Conservation (phyloP, 1,284 basidiomycete genomes). For the Prillingera fragicola region DNA sequence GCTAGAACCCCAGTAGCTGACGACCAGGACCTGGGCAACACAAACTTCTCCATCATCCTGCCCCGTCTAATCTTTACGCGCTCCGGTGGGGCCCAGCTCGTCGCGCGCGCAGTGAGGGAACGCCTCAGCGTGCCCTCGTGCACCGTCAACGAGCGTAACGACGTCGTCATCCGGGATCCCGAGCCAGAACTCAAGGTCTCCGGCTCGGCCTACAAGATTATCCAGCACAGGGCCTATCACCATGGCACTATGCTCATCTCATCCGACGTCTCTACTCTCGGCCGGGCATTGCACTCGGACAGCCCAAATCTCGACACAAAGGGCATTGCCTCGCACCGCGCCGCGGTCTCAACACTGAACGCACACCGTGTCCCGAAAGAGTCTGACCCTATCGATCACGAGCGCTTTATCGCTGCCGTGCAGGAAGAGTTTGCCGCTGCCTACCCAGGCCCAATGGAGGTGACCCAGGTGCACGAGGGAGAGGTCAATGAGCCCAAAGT, state of each 20-base stretch:
- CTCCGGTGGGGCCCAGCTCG: conserved; percentile 67
- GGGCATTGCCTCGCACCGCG: conserved; percentile 80
- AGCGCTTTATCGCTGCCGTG: conserved; percentile 67
- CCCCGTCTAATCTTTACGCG: conserved; percentile 76
- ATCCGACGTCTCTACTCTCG: conserved; percentile 64
- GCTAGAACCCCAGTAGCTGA: conserved; percentile 1
- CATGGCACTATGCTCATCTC: conserved; percentile 99
- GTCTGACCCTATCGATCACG: conserved; percentile 54
- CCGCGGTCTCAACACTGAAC: conserved; percentile 82
- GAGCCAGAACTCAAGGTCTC: conserved; percentile 62
- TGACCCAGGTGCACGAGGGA: conserved; percentile 52
- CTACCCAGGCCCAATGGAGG: conserved; percentile 53
- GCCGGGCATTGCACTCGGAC: conserved; percentile 60
- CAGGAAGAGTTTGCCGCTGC: conserved; percentile 62
- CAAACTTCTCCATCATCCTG: conserved; percentile 92
- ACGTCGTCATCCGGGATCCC: conserved; percentile 62
- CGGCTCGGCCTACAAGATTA: conserved; percentile 96
- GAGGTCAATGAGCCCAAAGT: conserved; percentile 56
- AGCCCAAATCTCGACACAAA: conserved; percentile 74
- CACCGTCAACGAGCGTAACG: conserved; percentile 81
- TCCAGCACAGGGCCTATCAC: conserved; percentile 85
- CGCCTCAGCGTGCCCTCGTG: conserved; percentile 63
- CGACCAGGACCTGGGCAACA: conserved; percentile 88
- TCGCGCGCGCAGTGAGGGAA: conserved; percentile 68
- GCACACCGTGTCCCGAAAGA: conserved; percentile 48